Conservation (phyloP, 1,139 yeast genomes). For the Scheffersomyces illinoinensis region DNA sequence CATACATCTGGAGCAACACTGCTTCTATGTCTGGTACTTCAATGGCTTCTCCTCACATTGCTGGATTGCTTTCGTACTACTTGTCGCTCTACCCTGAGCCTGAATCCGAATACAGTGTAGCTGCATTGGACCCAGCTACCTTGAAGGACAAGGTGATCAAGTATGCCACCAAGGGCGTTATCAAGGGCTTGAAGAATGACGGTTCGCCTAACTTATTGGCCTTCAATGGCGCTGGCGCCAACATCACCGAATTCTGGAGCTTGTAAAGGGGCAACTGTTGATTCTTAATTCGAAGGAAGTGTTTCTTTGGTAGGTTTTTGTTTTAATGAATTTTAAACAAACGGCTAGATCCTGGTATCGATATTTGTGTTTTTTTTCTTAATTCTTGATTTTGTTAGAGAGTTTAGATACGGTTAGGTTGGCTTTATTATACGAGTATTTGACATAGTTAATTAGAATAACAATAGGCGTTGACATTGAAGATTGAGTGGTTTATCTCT, state of each 20-base stretch:
- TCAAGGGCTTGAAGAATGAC: slow-evolving; percentile 21
- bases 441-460: not conserved
- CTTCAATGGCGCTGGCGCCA: slow-evolving; percentile 26
- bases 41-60: slow-evolving; percentile 47
- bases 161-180: slow-evolving; percentile 36
- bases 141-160: slow-evolving; percentile 39
- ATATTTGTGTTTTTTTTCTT: not conserved
- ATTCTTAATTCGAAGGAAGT: not conserved
- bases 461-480: not conserved
- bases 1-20: slow-evolving; percentile 38
- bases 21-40: slow-evolving; percentile 44
- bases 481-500: no score
- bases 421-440: not conserved
- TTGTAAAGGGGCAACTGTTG: not conserved
- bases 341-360: not conserved
- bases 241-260: slow-evolving; percentile 23
- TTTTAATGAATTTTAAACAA: not conserved
- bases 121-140: slow-evolving; percentile 26
- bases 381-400: not conserved
- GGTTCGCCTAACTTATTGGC: slow-evolving; percentile 24
- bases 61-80: slow-evolving; percentile 42
- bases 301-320: not conserved
- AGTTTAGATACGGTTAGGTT: not conserved
- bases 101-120: slow-evolving; percentile 31
- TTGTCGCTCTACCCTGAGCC: slow-evolving; percentile 43